These are phyloP conservation scores for Ampelomyces quisqualis DNA, from an alignment of 2,329 filamentous ascomycete genomes.

Conservation along the genomic window DNA sequence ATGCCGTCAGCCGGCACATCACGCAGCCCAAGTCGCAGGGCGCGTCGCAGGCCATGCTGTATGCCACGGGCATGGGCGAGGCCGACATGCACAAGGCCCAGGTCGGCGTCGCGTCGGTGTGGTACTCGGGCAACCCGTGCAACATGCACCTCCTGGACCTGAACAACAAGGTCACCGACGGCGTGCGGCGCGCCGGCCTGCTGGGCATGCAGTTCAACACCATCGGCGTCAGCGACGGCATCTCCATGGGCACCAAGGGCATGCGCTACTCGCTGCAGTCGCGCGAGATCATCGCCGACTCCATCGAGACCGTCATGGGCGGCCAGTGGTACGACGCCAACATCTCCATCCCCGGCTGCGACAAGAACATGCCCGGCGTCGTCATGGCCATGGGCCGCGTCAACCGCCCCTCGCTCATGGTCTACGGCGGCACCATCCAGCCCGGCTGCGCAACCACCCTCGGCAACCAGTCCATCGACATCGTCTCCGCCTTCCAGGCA, in stretches of 20 bases:
- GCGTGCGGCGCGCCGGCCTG: constrained; percentile 73
- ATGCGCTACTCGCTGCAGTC: constrained; percentile 94
- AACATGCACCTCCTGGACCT: constrained; percentile 98
- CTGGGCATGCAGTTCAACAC: constrained; percentile 99
- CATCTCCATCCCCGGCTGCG: constrained; percentile 88
- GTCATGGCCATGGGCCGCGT: constrained; percentile 88
- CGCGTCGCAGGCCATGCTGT: constrained; percentile 98
- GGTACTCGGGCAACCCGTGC: constrained; percentile 97
- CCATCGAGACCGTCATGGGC: constrained; percentile 88
- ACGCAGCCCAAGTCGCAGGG: constrained; percentile 98
- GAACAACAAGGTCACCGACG: constrained; percentile 73
- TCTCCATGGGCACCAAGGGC: constrained; percentile 96
- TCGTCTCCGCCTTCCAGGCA: constrained; percentile 81
- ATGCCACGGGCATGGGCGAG: constrained; percentile 85
- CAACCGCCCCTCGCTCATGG: constrained; percentile 91
- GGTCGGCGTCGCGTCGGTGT: constrained; percentile 95
- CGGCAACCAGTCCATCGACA: constrained; percentile 74
- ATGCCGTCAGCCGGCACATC: constrained; percentile 80
- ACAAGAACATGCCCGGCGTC: constrained; percentile 97
- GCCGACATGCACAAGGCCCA: constrained; percentile 94
- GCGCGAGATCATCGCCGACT: constrained; percentile 90
- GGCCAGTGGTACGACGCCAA: constrained; percentile 92
- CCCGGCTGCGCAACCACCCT: constrained; percentile 80
- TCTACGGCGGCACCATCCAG: constrained; percentile 89
- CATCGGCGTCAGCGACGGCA: constrained; percentile 93